A percentile compares a stretch with the other conserved stretches of the same genome.
These are phyloP conservation scores for Lichtheimia ornata DNA, from an alignment of 371 early-diverging fungal species.

Conservation along the genomic window DNA sequence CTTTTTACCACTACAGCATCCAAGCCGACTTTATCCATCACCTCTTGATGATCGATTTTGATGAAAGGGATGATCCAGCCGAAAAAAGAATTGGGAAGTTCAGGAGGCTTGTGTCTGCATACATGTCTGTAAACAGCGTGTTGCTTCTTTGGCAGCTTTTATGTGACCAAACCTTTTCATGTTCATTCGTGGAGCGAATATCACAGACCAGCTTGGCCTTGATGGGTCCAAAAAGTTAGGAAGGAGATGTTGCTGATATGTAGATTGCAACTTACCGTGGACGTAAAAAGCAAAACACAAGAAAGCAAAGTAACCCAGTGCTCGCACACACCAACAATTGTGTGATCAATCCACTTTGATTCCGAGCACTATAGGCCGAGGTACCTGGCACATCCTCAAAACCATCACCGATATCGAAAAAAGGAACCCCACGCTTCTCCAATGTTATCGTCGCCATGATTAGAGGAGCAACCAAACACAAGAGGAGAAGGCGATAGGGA, in stretches of 20 bases:
- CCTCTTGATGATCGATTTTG: constrained; percentile 48
- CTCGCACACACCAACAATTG: constrained; percentile 49
- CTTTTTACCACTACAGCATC: constrained; percentile 62
- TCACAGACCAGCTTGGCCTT: constrained; percentile 36
- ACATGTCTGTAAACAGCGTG: not conserved
- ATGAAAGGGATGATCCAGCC: constrained; percentile 65
- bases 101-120: constrained; percentile 55
- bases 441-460: too few species aligned
- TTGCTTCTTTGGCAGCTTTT: not conserved
- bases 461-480: not conserved
- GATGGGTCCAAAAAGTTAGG: too few species aligned
- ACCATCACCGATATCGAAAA: constrained; percentile 7
- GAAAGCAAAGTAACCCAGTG: constrained; percentile 44
- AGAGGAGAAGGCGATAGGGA: not conserved
- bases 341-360: constrained; percentile 30
- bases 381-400: constrained; percentile 17
- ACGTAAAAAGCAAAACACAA: constrained; percentile 56
- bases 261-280: constrained; percentile 28
- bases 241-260: too few species aligned
- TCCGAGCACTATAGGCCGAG: constrained; percentile 14
- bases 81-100: constrained; percentile 52
- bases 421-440: not conserved
- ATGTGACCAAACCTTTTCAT: constrained; percentile 53
- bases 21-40: constrained; percentile 62
- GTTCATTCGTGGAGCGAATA: constrained; percentile 61